Evolutionary conservation across 331 rosid species (phyloP).

Genomic region (Quercus lobata): DNA sequence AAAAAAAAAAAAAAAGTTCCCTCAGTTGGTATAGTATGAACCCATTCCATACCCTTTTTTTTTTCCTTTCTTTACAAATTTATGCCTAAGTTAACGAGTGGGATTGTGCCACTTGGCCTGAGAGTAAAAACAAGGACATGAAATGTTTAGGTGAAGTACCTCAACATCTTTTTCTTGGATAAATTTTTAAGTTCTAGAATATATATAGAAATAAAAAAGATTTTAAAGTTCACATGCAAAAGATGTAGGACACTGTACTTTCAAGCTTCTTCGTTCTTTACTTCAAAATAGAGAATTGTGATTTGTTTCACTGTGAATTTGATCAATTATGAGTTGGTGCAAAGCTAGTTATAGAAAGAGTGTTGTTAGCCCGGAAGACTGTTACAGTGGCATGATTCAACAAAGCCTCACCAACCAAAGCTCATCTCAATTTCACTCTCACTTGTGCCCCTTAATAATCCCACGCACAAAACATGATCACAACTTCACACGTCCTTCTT

Average conservation of each 20-base stretch:
- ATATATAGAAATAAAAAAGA: too few species aligned
- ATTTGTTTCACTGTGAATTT: neutral
- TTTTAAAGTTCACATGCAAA: neutral
- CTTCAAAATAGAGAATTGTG: neutral
- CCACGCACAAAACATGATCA: slow-evolving; percentile 37
- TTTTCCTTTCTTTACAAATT: too few species aligned
- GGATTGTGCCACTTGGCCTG: too few species aligned
- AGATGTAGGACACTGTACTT: neutral
- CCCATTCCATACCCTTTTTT: too few species aligned
- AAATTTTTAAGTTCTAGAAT: too few species aligned
- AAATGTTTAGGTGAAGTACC: too few species aligned
- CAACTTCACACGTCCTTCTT: slow-evolving; percentile 5
- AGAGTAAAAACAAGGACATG: too few species aligned
- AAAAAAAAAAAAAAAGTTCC: too few species aligned
- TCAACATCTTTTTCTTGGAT: too few species aligned
- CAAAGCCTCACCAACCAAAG: slow-evolving; percentile 53
- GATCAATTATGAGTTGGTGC: neutral
- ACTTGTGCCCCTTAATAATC: slow-evolving; percentile 30
- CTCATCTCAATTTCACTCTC: slow-evolving; percentile 32
- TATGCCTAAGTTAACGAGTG: too few species aligned
- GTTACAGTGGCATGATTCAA: slow-evolving; percentile 45
- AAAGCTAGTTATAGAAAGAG: slow-evolving; percentile 11
- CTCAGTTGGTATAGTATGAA: too few species aligned
- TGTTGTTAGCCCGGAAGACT: slow-evolving; percentile 17
- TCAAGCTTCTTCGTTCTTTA: neutral